Evolutionary conservation across 2,329 filamentous ascomycete species (phyloP).

Genomic region (Microsporum ferrugineum): DNA sequence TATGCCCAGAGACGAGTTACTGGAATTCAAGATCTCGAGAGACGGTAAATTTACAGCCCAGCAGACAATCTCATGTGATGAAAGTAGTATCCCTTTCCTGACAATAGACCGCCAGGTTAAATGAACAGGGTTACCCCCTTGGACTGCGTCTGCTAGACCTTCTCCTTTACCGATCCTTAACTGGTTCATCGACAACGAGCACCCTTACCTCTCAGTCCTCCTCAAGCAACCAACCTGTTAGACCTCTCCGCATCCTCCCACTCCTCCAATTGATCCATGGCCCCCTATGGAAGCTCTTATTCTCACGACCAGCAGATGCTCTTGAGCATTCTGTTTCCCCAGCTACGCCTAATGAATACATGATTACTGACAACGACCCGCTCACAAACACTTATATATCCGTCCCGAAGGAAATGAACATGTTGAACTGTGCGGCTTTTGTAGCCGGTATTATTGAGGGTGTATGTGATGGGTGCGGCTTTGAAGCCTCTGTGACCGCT

Average conservation of each 20-base stretch:
- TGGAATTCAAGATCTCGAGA: constrained; percentile 86
- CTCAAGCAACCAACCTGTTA: constrained; percentile 51
- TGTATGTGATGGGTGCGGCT: constrained; percentile 84
- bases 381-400: constrained; percentile 89
- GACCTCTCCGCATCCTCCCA: constrained; percentile 77
- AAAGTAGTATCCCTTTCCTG: background rate
- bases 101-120: constrained; percentile 50
- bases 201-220: constrained; percentile 62
- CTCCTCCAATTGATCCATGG: constrained; percentile 94
- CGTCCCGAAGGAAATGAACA: constrained; percentile 88
- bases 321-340: constrained; percentile 79
- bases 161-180: constrained; percentile 73
- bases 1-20: constrained; percentile 87
- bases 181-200: constrained; percentile 71
- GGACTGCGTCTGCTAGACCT: constrained; percentile 92
- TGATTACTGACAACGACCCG: constrained; percentile 98
- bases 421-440: constrained; percentile 91
- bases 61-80: background rate
- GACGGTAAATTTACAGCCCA: constrained; percentile 47
- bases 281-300: constrained; percentile 82
- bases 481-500: constrained; percentile 78
- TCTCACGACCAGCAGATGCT: constrained; percentile 78
- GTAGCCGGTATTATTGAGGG: constrained; percentile 93
- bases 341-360: constrained; percentile 84
- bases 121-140: constrained; percentile 83